phyloP scores from a whole-genome alignment of 441 rosid genomes.

The Populus tomentosa region DNA sequence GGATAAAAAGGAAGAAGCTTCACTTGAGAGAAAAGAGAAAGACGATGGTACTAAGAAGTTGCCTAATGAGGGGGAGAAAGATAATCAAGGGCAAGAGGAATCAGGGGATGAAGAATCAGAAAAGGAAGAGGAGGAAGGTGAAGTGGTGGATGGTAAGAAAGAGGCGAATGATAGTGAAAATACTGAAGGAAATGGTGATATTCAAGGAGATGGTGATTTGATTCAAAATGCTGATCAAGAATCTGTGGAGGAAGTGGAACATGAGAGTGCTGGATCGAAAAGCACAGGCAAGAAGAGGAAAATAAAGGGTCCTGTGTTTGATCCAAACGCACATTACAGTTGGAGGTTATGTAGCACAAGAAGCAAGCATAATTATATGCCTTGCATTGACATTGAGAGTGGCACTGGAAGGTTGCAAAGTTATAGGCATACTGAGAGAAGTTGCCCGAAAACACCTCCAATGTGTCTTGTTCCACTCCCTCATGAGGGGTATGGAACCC shows the following conservation, averaged over 20 bases:
- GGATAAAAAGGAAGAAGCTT: constrained; percentile 29
- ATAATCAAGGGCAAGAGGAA: constrained; percentile 35
- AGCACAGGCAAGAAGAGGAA: constrained; percentile 49
- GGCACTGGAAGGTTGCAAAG: constrained; percentile 53
- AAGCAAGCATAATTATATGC: constrained; percentile 95
- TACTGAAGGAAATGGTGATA: constrained; percentile 33
- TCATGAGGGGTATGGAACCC: constrained; percentile 67
- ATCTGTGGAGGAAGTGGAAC: constrained; percentile 38
- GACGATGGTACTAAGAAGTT: constrained; percentile 24
- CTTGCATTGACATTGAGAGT: constrained; percentile 85
- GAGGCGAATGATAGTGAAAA: constrained; percentile 33
- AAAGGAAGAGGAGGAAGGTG: constrained; percentile 45
- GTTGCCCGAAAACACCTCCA: constrained; percentile 68
- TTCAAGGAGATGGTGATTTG: constrained; percentile 40
- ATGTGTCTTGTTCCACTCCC: constrained; percentile 93
- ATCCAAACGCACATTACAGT: constrained; percentile 72
- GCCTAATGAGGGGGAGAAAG: constrained; percentile 30
- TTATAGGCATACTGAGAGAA: constrained; percentile 86
- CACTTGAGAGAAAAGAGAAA: constrained; percentile 35
- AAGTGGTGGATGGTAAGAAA: constrained; percentile 55
- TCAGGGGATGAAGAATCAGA: constrained; percentile 41
- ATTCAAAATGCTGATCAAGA: constrained; percentile 48
- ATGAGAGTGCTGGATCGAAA: constrained; percentile 30
- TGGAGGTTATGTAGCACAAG: constrained; percentile 86
- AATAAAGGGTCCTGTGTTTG: constrained; percentile 82